Evolutionary conservation across 2,329 filamentous ascomycete species (phyloP).

Genomic region (Xylaria sp.): DNA sequence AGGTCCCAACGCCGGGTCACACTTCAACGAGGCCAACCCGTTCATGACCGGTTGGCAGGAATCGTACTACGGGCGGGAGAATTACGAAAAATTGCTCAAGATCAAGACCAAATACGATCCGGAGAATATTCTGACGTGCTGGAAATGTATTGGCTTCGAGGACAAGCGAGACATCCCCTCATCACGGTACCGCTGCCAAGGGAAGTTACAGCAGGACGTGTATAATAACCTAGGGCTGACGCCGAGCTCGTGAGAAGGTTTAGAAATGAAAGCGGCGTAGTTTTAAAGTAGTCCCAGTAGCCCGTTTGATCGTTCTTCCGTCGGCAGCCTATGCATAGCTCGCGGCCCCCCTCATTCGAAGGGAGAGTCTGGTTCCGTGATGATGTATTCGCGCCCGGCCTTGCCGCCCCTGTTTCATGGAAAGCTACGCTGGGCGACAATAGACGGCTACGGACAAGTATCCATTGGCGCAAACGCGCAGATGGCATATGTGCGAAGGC

Average conservation of each 20-base stretch:
- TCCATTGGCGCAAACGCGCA: too few relatives aligned
- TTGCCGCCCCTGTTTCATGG: too few relatives aligned
- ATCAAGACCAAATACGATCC: slow-evolving; percentile 30
- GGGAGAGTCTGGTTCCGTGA: too few relatives aligned
- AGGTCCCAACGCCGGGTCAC: slow-evolving; percentile 19
- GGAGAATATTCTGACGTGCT: slow-evolving; percentile 24
- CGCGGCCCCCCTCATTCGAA: too few relatives aligned
- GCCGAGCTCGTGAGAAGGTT: slow-evolving; percentile 16
- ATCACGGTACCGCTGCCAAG: slow-evolving; percentile 24
- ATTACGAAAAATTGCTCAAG: slow-evolving; percentile 25
- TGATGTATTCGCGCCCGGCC: too few relatives aligned
- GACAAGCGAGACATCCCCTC: slow-evolving; percentile 25
- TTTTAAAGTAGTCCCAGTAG: neutral
- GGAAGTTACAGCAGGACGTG: slow-evolving; percentile 27
- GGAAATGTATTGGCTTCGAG: slow-evolving; percentile 29
- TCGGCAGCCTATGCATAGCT: neutral
- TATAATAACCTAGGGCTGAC: slow-evolving; percentile 23
- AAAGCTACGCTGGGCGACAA: too few relatives aligned
- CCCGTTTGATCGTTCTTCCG: neutral
- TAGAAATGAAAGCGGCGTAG: neutral
- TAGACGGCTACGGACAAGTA: too few relatives aligned
- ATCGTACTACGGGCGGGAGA: slow-evolving; percentile 27
- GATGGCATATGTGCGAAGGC: too few relatives aligned
- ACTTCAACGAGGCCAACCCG: slow-evolving; percentile 33
- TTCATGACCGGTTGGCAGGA: slow-evolving; percentile 29